These are phyloP conservation scores for Vittaforma corneae DNA, from an alignment of 371 early-diverging fungal species.

Conservation along the genomic window DNA sequence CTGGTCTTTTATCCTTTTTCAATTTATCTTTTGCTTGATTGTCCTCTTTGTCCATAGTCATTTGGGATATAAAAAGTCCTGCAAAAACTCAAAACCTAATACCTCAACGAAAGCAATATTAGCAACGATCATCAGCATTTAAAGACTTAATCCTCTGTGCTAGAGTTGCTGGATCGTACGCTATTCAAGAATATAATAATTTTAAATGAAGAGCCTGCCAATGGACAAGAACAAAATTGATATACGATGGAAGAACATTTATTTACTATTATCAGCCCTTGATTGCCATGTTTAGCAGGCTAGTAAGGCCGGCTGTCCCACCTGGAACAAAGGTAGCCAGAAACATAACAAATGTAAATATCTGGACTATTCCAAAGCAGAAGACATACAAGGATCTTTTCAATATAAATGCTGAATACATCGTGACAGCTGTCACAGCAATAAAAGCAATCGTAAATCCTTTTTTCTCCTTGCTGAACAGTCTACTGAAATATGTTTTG, in stretches of 20 bases:
- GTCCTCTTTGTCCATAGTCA: too few species aligned
- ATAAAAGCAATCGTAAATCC: conserved; percentile 43
- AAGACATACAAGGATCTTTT: conserved; percentile 36
- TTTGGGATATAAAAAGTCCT: too few species aligned
- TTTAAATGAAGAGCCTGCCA: not conserved
- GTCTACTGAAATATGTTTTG: conserved; percentile 45
- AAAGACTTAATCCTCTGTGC: not conserved
- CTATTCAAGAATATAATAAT: not conserved
- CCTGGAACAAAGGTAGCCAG: conserved; percentile 51
- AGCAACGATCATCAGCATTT: not conserved
- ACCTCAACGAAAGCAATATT: too few species aligned
- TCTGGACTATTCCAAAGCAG: conserved; percentile 33
- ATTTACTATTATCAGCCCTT: conserved; percentile 4
- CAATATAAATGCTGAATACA: conserved; percentile 30
- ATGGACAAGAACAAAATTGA: not conserved
- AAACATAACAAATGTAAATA: conserved; percentile 46
- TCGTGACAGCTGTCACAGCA: conserved; percentile 33
- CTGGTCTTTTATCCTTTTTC: not conserved
- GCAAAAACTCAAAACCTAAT: too few species aligned
- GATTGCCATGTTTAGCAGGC: conserved; percentile 36
- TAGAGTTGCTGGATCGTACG: not conserved
- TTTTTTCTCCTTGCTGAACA: conserved; percentile 43
- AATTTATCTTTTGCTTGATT: not conserved
- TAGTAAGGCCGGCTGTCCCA: conserved; percentile 42
- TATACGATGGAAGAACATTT: not conserved